Evolutionary conservation across 2,329 filamentous ascomycete genomes (phyloP).

Genomic region (Dactylellina haptotyla): DNA sequence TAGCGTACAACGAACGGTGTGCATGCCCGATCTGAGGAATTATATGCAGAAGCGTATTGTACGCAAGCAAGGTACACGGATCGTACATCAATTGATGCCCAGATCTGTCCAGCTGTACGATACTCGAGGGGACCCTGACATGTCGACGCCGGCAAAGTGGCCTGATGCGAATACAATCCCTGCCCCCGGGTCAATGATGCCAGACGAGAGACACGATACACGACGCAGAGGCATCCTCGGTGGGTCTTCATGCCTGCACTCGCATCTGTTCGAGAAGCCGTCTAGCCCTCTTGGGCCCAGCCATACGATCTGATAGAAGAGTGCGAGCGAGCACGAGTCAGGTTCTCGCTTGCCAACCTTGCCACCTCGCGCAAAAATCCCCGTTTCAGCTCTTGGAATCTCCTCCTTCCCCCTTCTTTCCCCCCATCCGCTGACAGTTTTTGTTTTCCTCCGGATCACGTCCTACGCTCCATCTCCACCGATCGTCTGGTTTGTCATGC

Average conservation of each 20-base stretch:
- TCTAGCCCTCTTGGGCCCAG: not conserved
- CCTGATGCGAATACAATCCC: no score
- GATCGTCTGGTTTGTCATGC: slow-evolving; percentile 41
- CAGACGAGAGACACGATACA: not conserved
- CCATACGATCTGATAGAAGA: not conserved
- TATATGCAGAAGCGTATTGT: no score
- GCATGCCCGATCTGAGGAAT: no score
- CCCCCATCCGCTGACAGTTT: slow-evolving; percentile 40
- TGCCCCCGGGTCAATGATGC: no score
- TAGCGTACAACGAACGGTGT: no score
- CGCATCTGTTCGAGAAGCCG: not conserved
- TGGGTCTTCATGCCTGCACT: not conserved
- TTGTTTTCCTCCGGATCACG: slow-evolving; percentile 48
- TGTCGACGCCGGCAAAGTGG: no score
- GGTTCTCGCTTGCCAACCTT: slow-evolving; percentile 49
- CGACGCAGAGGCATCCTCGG: not conserved
- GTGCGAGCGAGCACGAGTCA: slow-evolving; percentile 36
- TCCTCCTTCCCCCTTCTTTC: slow-evolving; percentile 40
- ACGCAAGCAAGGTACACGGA: no score
- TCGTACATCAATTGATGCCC: no score
- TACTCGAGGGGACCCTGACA: no score
- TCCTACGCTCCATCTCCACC: slow-evolving; percentile 50
- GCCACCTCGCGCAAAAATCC: slow-evolving; percentile 53
- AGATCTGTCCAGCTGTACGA: no score
- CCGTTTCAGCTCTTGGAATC: slow-evolving; percentile 50